Conservation (phyloP, 805 yeast species). For the Spathaspora hagerdaliae region DNA sequence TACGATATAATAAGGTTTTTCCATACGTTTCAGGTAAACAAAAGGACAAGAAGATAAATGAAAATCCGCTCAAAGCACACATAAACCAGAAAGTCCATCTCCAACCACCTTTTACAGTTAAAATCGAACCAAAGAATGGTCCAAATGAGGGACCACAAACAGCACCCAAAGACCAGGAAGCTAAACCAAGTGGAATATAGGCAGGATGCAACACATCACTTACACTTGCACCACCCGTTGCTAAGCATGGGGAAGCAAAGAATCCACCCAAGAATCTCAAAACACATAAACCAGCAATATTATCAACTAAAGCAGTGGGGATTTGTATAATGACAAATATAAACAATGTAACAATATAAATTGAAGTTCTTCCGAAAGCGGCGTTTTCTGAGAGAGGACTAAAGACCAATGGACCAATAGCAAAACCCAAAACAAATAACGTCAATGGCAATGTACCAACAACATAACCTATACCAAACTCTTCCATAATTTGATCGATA, state of each 20-base stretch:
- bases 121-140: conserved; percentile 55
- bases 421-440: conserved; percentile 57
- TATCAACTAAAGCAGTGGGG: conserved; percentile 49
- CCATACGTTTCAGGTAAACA: conserved; percentile 47
- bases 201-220: conserved; percentile 47
- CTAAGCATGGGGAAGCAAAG: conserved; percentile 52
- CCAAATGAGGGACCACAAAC: conserved; percentile 53
- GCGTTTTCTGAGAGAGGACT: conserved; percentile 59
- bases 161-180: conserved; percentile 51
- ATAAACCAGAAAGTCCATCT: conserved; percentile 55
- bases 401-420: conserved; percentile 55
- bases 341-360: conserved; percentile 44
- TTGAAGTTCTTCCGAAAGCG: conserved; percentile 47
- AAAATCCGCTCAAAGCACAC: conserved; percentile 36
- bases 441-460: conserved; percentile 50
- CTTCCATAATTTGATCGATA: conserved; percentile 35
- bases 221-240: conserved; percentile 57
- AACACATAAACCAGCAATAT: conserved; percentile 47
- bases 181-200: conserved; percentile 42
- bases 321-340: conserved; percentile 50
- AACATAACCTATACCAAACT: conserved; percentile 40
- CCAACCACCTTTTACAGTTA: conserved; percentile 40
- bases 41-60: conserved; percentile 31
- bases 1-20: conserved; percentile 42
- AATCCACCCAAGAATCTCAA: conserved; percentile 53